These are phyloP conservation scores for Aspergillus pseudonomiae DNA, from an alignment of 2,329 filamentous ascomycete species.

Conservation along the genomic window DNA sequence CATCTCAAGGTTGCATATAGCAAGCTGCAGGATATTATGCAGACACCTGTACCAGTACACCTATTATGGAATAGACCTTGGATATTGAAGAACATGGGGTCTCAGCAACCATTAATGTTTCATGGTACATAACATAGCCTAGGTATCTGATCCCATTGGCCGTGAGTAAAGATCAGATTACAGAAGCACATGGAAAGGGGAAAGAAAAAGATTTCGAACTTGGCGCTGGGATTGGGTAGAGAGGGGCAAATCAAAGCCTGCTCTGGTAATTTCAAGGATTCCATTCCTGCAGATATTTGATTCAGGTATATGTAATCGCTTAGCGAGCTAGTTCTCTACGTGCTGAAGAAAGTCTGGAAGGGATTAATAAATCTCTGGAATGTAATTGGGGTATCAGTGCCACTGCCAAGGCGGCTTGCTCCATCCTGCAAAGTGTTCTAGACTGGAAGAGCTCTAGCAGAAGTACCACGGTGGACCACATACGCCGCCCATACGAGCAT, in stretches of 20 bases:
- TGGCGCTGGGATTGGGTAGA: background rate
- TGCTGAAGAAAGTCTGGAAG: background rate
- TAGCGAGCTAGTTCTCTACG: background rate
- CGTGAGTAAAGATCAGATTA: background rate
- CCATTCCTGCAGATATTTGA: background rate
- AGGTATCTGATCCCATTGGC: background rate
- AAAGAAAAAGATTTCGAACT: background rate
- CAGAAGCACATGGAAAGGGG: background rate
- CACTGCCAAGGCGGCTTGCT: background rate
- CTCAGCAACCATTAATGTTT: fast-evolving
- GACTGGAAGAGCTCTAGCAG: background rate
- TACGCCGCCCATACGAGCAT: background rate
- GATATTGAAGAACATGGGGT: background rate
- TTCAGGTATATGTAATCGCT: background rate
- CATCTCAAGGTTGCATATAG: no score
- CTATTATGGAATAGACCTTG: background rate
- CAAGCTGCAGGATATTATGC: no score
- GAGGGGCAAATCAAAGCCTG: background rate
- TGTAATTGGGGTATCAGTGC: background rate
- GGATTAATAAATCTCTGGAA: background rate
- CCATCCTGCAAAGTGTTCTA: background rate
- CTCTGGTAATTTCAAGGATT: background rate
- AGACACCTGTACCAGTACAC: no score
- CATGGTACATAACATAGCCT: background rate
- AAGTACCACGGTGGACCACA: background rate